Conservation (phyloP, 768 basidiomycete species). For the Trametes sanguinea region DNA sequence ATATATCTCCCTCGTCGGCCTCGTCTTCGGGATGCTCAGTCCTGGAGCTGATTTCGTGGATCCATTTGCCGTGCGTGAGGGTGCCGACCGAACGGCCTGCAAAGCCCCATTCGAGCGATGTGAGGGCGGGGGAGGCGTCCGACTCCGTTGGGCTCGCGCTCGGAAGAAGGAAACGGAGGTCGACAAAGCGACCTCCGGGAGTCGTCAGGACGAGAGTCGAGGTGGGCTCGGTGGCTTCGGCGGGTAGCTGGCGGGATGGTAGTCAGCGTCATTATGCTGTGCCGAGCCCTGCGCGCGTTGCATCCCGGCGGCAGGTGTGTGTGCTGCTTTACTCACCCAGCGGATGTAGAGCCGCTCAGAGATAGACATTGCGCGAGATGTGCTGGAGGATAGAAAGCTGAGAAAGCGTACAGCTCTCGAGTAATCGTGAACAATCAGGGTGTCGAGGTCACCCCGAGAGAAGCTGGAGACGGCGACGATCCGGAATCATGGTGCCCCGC, state of each 20-base stretch:
- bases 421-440: no score
- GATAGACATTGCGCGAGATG: slow-evolving; percentile 13
- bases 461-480: no score
- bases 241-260: slow-evolving; percentile 4
- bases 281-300: neutral
- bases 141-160: no score
- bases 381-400: neutral
- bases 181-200: slow-evolving; percentile 17
- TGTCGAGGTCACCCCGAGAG: neutral
- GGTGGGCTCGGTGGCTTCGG: slow-evolving; percentile 18
- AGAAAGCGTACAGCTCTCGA: no score
- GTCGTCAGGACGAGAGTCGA: slow-evolving; percentile 24
- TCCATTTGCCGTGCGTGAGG: slow-evolving; percentile 18
- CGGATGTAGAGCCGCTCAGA: slow-evolving; percentile 17
- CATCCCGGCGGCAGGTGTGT: neutral
- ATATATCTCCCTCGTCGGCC: slow-evolving; percentile 19
- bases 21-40: slow-evolving; percentile 15
- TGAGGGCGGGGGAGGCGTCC: neutral
- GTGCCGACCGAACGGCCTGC: slow-evolving; percentile 17
- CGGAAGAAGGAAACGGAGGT: slow-evolving; percentile 12
- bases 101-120: slow-evolving; percentile 18
- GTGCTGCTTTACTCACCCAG: slow-evolving; percentile 5
- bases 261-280: neutral
- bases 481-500: no score
- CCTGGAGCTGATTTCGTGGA: slow-evolving; percentile 24